Base-by-base conservation (phyloP, 163 green algal species). In the Scenedesmus sp. region DNA sequence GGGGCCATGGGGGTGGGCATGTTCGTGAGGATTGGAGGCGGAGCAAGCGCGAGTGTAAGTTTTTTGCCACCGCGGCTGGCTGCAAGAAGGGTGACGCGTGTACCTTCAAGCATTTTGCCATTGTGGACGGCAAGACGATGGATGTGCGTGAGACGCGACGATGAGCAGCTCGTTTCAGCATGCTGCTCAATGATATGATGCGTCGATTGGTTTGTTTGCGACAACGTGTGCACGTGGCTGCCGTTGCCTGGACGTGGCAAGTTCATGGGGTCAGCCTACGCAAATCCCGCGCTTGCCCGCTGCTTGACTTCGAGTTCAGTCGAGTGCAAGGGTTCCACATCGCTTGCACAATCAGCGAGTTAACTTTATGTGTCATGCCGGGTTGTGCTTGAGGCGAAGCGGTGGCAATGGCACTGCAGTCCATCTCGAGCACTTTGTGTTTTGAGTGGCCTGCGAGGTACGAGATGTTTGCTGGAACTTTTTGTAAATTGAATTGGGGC, bases 61-160 rank as follows among this genome's bases (percentile, higher is more conserved):
- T 86, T 46, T 91, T 91, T 18, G 57, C 26, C 54, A 10, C 23
- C 59, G 18, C 56, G 26, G 59, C 59, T 81, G 87, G 87, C 56
- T 91, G 87, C 74, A 52, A 34, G 12, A 91, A 91, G 87, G 87
- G 73, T 7, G 67, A 91, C 26, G 82, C 60, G 23, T 91, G 87
- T 64, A 59, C 23, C n/a, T 91, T 91, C 73, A 55, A 57, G 87
- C 87, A 91, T 46, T 46, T 46, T 46, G 34, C 34, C 74, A 62
- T 91, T 18, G 2, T 46, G 18, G 52, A 46, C 18, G 87, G 87
- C 16, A 20, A 73, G 20, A 7, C 46, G 55, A 76, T 60, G 23
- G 87, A 91, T 57, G 73, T 91, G 23, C 70, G 87, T 3, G 87
- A 91, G 20, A 18, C 76, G 67, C 67, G 86, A 10, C 86, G 86